Evolutionary conservation across 208 protist genomes (phyloP).

Genomic region (Trypanosoma scelopori): DNA sequence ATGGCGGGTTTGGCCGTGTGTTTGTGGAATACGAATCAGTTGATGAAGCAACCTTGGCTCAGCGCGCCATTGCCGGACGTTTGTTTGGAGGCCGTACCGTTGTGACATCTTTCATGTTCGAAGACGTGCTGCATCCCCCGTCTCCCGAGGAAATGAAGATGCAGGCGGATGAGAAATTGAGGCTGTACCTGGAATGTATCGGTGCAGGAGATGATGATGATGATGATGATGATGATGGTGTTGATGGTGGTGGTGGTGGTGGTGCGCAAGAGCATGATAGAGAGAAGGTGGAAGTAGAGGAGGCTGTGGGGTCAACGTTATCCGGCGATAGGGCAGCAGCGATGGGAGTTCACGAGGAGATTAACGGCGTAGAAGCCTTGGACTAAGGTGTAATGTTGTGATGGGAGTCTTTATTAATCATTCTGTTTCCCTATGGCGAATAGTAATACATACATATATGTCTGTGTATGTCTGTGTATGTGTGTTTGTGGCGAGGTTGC

Average conservation of each 20-base stretch:
- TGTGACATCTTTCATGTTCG: conserved; percentile 88
- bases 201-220: conserved; percentile 16
- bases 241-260: conserved; percentile 1
- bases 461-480: background rate
- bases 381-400: background rate
- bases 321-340: no score
- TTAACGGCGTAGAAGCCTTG: conserved; percentile 1
- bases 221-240: conserved; percentile 23
- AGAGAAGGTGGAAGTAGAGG: background rate
- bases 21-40: conserved; percentile 88
- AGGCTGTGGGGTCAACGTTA: no score
- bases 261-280: background rate
- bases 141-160: conserved; percentile 25
- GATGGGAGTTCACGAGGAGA: no score
- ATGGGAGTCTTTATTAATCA: conserved; percentile 1
- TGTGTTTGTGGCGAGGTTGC: conserved; percentile 10
- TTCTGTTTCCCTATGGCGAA: background rate
- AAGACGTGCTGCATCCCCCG: conserved; percentile 61
- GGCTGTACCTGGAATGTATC: conserved; percentile 23
- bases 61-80: conserved; percentile 79
- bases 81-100: conserved; percentile 87
- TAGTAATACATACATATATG: no score
- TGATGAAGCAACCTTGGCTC: conserved; percentile 80
- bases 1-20: conserved; percentile 76
- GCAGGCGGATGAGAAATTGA: conserved; percentile 33